phyloP scores from a whole-genome alignment of 768 basidiomycete species.

The Mycena maculata region DNA sequence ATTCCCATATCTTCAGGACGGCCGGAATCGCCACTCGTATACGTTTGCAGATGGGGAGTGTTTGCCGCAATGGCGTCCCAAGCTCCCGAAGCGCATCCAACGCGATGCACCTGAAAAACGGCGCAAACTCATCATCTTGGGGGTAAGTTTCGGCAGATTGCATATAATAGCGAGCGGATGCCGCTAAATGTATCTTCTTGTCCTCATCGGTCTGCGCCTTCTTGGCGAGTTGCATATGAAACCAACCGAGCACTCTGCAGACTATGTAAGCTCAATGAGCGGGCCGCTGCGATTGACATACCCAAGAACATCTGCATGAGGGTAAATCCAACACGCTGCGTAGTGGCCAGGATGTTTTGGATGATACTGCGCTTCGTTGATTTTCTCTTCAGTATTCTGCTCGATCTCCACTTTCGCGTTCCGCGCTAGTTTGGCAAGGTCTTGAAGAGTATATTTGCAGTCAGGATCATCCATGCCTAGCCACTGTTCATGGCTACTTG shows the following conservation, averaged over 20 bases:
- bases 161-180: conserved; percentile 28
- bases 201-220: conserved; percentile 9
- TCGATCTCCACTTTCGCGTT: conserved; percentile 18
- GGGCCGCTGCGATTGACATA: neutral
- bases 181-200: conserved; percentile 16
- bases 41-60: conserved; percentile 38
- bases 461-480: conserved; percentile 14
- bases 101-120: conserved; percentile 19
- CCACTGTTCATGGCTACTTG: conserved; percentile 12
- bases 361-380: conserved; percentile 23
- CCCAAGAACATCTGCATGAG: conserved; percentile 26
- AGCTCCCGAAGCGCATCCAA: conserved; percentile 13
- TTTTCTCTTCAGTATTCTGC: conserved; percentile 14
- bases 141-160: conserved; percentile 2
- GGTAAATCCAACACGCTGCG: conserved; percentile 15
- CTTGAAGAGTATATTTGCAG: conserved; percentile 20
- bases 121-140: conserved; percentile 17
- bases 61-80: conserved; percentile 40
- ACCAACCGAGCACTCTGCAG: conserved; percentile 22
- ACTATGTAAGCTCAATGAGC: neutral
- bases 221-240: conserved; percentile 18
- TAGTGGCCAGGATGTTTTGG: conserved; percentile 20
- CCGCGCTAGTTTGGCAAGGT: conserved; percentile 23
- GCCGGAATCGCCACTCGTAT: conserved; percentile 38
- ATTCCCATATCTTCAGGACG: conserved; percentile 40